These are phyloP conservation scores for Pseudopithomyces chartarum DNA, from an alignment of 2,329 filamentous ascomycete genomes.

Conservation along the genomic window DNA sequence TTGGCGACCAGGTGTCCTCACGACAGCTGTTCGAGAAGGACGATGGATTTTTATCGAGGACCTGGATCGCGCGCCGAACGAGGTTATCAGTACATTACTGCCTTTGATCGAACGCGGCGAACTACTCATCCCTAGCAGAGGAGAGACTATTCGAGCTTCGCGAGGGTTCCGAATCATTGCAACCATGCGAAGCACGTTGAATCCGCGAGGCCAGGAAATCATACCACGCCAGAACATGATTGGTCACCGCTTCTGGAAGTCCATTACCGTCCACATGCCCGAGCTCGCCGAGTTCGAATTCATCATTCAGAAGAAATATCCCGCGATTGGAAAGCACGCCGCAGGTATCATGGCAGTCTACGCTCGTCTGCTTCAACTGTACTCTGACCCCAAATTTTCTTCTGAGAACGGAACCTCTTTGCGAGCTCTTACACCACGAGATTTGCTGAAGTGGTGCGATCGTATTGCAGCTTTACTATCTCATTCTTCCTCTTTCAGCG, in stretches of 20 bases:
- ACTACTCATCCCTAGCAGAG: constrained; percentile 84
- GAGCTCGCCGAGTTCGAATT: constrained; percentile 71
- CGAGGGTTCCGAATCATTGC: constrained; percentile 90
- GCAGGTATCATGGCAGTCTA: constrained; percentile 63
- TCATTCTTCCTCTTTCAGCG: constrained; percentile 65
- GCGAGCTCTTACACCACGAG: constrained; percentile 70
- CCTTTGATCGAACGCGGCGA: constrained; percentile 93
- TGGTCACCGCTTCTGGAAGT: constrained; percentile 84
- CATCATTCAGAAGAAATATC: constrained; percentile 73
- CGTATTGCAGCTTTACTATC: constrained; percentile 71
- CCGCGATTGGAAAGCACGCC: constrained; percentile 66
- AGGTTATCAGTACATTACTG: constrained; percentile 90
- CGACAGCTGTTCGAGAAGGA: constrained; percentile 90
- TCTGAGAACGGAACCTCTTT: constrained; percentile 61
- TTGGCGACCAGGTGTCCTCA: constrained; percentile 91
- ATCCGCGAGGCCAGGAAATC: constrained; percentile 72
- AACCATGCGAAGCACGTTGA: constrained; percentile 75
- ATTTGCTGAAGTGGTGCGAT: constrained; percentile 90
- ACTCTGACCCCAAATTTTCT: constrained; percentile 51
- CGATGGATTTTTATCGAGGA: constrained; percentile 98
- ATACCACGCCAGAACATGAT: constrained; percentile 72
- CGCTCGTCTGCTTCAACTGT: constrained; percentile 47
- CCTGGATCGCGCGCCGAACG: constrained; percentile 89
- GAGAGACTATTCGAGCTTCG: constrained; percentile 81
- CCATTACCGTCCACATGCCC: constrained; percentile 71